A percentile compares a stretch with the other conserved stretches of the same genome.
These are phyloP conservation scores for Circinella umbellata DNA, from an alignment of 371 early-diverging fungal species.

Conservation along the genomic window DNA sequence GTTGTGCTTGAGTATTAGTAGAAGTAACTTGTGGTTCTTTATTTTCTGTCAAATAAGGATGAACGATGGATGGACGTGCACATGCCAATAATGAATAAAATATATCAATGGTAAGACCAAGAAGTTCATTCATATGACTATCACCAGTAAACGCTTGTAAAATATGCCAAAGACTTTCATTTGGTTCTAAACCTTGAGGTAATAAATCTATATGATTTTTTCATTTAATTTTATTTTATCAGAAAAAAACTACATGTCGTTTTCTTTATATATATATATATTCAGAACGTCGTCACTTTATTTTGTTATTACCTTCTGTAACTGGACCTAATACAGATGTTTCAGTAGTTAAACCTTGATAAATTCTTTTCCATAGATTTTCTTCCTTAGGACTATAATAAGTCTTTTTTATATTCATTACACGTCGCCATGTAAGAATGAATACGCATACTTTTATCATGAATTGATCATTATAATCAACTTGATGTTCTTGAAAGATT, in stretches of 20 bases:
- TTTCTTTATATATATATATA: not conserved
- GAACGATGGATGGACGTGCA: not conserved
- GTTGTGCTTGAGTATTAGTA: not conserved
- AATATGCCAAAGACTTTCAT: not conserved
- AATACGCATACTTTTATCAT: not conserved
- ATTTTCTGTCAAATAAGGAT: not conserved
- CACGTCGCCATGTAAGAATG: not conserved
- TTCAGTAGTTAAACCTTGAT: conserved; percentile 1
- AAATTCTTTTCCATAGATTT: conserved; percentile 7
- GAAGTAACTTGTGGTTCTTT: not conserved
- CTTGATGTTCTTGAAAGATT: too few relatives aligned
- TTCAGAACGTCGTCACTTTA: not conserved
- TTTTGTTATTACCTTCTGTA: not conserved
- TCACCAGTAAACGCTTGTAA: conserved; percentile 7
- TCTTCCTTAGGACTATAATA: not conserved
- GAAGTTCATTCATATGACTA: conserved; percentile 1
- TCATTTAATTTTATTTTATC: too few relatives aligned
- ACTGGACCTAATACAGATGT: not conserved
- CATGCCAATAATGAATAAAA: not conserved
- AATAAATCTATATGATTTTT: not conserved
- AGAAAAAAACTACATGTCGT: not conserved
- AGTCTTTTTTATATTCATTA: conserved; percentile 1
- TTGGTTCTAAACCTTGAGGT: not conserved
- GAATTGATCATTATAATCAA: too few relatives aligned
- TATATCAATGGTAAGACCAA: conserved; percentile 3